Base-by-base conservation (phyloP, 2,329 filamentous ascomycete species). In the Xylogone sp. region DNA sequence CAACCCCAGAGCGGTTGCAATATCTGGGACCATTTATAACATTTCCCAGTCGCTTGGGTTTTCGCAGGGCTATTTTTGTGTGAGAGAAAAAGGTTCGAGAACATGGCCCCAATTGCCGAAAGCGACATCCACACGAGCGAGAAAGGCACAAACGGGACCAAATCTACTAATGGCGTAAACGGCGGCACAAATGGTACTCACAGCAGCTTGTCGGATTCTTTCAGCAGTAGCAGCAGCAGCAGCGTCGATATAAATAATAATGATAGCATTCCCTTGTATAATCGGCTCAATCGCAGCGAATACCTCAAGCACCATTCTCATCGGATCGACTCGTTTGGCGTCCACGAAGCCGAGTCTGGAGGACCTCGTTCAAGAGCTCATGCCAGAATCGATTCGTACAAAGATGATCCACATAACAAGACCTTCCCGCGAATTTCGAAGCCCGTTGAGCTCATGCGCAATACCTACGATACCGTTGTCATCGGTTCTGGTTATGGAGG, bases 401-500 rank as follows among this genome's bases (percentile, higher is more conserved):
- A 51, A 3, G 64, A 68, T 53, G 61, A 68, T 45, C 50, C 59
- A n/a, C 46, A 59, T 13, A 52, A 42, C 6, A 60, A 61, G 43
- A 42, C 52, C 21, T 82, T 75, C 54, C 80, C 79, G 1, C 73
- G 80, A 1, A 76, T 84, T 53, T 80, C 79, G 20, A 77, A 74
- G 53, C 75, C 79, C 0, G 74, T 84, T 12, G 77, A 83, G 61
- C 67, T 83, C 21, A 76, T 86, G 62, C 73, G 76, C 21, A 69
- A 71, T 50, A 69, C 69, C 6, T 88, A 88, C 58, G 84, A 88
- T 66, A 79, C 79, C 39, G 76, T 88, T 10, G 81, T 88, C 24
- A 80, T 88, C 52, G 84, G 85, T 1, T 86, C 83, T 9, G 85
- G 85, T 1, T 88, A 88, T 64, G 85, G 85, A 21, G 84, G 82